Conservation (phyloP, 768 basidiomycete genomes). For the Boletus subparvulus region DNA sequence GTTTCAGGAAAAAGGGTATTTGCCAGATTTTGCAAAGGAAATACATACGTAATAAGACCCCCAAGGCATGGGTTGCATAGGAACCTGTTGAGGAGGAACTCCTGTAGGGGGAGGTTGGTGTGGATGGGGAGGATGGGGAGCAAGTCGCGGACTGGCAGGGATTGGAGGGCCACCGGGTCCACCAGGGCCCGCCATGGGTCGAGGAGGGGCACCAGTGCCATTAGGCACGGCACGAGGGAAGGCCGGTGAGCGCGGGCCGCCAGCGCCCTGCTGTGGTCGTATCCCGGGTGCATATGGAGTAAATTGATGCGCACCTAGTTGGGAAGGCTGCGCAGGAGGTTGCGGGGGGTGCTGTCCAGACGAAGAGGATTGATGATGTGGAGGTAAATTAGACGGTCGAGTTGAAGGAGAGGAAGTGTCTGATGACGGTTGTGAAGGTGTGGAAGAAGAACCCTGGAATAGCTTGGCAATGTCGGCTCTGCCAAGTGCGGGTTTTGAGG, state of each 20-base stretch:
- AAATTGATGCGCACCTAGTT: conserved; percentile 46
- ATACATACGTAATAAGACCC: conserved; percentile 57
- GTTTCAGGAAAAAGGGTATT: neutral
- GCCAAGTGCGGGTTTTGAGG: conserved; percentile 30
- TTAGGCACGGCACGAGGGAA: conserved; percentile 64
- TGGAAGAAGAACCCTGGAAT: conserved; percentile 38
- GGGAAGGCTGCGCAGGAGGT: conserved; percentile 39
- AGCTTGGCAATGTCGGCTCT: conserved; percentile 43
- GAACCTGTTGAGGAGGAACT: conserved; percentile 46
- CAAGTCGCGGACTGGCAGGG: conserved; percentile 65
- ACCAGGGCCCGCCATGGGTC: conserved; percentile 49
- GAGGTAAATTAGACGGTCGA: conserved; percentile 53
- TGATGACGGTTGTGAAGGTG: conserved; percentile 49
- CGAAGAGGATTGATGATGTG: conserved; percentile 41
- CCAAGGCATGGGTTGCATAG: conserved; percentile 44
- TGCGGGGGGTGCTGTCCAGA: conserved; percentile 38
- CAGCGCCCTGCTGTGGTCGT: conserved; percentile 46
- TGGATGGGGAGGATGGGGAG: conserved; percentile 44
- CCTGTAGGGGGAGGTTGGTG: conserved; percentile 55
- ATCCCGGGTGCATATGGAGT: conserved; percentile 50
- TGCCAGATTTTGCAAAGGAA: neutral
- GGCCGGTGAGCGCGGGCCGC: conserved; percentile 65
- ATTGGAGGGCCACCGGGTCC: conserved; percentile 54
- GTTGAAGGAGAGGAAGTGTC: conserved; percentile 59
- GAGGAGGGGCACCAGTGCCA: conserved; percentile 47